phyloP scores from a whole-genome alignment of 805 yeast species.

The Schizosaccharomyces lindneri region DNA sequence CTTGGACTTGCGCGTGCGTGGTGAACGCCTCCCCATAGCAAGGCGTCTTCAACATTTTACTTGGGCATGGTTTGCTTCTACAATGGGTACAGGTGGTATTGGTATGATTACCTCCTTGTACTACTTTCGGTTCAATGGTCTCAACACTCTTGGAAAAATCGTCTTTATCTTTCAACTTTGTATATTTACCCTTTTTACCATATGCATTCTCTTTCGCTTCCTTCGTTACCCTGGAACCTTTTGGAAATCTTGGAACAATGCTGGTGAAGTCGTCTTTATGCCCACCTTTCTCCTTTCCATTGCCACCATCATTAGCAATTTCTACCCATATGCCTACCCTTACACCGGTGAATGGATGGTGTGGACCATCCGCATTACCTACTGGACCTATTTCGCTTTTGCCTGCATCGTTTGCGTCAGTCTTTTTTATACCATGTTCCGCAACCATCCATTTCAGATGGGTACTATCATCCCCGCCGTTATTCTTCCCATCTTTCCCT shows the following conservation, averaged over 20 bases:
- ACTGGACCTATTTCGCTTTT: background rate
- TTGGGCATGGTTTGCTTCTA: conserved; percentile 1
- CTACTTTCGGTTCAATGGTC: conserved; percentile 1
- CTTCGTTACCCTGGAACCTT: background rate
- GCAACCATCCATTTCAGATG: background rate
- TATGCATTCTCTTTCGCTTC: background rate
- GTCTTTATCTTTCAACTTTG: background rate
- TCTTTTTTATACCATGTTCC: background rate
- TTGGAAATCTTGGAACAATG: background rate
- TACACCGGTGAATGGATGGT: background rate
- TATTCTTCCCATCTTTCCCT: background rate
- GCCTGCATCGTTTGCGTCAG: background rate
- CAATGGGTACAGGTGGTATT: conserved; percentile 2
- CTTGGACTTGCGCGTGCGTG: background rate
- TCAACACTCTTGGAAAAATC: background rate
- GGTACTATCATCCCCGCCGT: background rate
- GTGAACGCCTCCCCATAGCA: background rate
- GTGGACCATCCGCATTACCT: background rate
- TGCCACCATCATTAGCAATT: background rate
- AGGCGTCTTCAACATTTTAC: background rate
- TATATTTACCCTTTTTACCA: background rate
- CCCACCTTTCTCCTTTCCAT: background rate
- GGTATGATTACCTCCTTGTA: background rate
- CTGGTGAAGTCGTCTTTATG: background rate
- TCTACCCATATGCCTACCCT: background rate